phyloP scores from a whole-genome alignment of 106 monocot genomes.

The Dactylorhiza incarnata region DNA sequence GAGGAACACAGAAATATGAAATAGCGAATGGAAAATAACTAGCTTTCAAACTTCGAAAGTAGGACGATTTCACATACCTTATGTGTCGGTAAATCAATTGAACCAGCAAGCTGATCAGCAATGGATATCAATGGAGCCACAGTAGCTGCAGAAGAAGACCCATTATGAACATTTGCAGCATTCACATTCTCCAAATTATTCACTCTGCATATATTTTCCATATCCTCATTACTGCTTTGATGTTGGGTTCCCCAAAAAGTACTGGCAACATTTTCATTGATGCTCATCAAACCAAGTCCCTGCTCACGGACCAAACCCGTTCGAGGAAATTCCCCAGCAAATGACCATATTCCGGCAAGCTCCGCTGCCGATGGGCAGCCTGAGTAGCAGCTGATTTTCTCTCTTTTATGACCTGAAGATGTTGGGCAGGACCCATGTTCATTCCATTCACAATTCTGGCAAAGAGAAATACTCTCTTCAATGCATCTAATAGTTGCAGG shows the following conservation, averaged over 20 bases:
- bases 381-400: constrained; percentile 69
- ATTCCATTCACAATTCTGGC: constrained; percentile 78
- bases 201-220: constrained; percentile 10
- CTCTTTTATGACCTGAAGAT: constrained; percentile 52
- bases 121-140: constrained; percentile 11
- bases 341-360: constrained; percentile 80
- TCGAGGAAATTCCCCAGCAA: constrained; percentile 38
- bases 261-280: constrained; percentile 42
- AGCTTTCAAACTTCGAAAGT: background rate
- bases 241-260: constrained; percentile 29
- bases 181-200: constrained; percentile 31
- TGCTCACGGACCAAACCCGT: constrained; percentile 34
- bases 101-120: constrained; percentile 20
- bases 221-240: constrained; percentile 20
- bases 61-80: constrained; percentile 17
- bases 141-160: constrained; percentile 27
- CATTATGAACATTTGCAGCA: constrained; percentile 25
- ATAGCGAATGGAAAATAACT: background rate
- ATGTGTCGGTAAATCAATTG: constrained; percentile 19
- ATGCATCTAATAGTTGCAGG: constrained; percentile 58
- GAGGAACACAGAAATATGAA: background rate
- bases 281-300: constrained; percentile 55
- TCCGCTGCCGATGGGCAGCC: constrained; percentile 80
- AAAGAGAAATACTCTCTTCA: constrained; percentile 68
- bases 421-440: constrained; percentile 21